A percentile compares a stretch with the other conserved stretches of the same genome.
These are phyloP conservation scores for Heliamphora exappendiculata DNA, from an alignment of 148 eudicot genomes.

Conservation along the genomic window DNA sequence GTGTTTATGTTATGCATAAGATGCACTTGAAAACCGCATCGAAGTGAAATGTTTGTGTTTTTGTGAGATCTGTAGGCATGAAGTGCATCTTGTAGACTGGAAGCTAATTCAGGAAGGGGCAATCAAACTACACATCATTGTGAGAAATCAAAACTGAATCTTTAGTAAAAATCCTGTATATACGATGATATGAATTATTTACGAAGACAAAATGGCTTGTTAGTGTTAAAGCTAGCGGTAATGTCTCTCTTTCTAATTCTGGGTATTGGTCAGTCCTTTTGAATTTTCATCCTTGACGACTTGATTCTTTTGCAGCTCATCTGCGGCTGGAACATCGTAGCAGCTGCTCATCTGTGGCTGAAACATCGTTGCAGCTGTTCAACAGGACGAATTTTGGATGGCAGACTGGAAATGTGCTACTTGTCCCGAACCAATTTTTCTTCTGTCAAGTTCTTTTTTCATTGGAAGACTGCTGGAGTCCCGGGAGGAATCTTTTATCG, in stretches of 20 bases:
- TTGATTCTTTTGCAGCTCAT: not conserved
- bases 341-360: not conserved
- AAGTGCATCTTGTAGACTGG: not conserved
- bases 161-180: not conserved
- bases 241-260: not conserved
- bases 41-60: not conserved
- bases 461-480: not conserved
- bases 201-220: not conserved
- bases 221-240: not conserved
- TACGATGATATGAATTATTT: no score
- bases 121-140: not conserved
- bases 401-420: constrained; percentile 8
- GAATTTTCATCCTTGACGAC: not conserved
- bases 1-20: not conserved
- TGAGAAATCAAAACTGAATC: not conserved
- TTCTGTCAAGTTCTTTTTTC: constrained; percentile 2
- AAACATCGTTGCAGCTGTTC: not conserved
- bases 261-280: not conserved
- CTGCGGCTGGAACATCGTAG: not conserved
- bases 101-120: not conserved
- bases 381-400: constrained; percentile 7
- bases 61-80: not conserved
- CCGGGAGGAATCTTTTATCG: not conserved
- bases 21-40: not conserved
- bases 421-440: not conserved